A percentile compares a stretch with the other conserved stretches of the same genome.
Conservation (phyloP, 2,329 filamentous ascomycete genomes). For the Keithomyces neogunnii region DNA sequence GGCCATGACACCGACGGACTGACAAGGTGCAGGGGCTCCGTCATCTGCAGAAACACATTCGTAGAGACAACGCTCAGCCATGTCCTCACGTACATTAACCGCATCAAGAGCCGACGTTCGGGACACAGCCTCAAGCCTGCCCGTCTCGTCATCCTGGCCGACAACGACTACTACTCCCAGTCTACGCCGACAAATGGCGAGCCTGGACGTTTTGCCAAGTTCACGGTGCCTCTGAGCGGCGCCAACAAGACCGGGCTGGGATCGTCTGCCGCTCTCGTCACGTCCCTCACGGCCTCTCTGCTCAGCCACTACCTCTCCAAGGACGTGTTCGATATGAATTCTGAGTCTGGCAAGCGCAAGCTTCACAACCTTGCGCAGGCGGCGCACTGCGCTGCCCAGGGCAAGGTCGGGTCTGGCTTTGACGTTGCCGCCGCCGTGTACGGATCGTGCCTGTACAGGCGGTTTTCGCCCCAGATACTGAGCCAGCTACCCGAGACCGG, state of each 20-base stretch:
- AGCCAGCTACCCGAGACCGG: slow-evolving; percentile 58
- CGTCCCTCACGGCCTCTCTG: slow-evolving; percentile 70
- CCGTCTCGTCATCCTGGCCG: slow-evolving; percentile 79
- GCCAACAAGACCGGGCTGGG: slow-evolving; percentile 96
- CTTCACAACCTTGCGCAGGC: slow-evolving; percentile 93
- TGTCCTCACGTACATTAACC: slow-evolving; percentile 70
- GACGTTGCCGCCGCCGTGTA: slow-evolving; percentile 91
- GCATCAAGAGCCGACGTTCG: slow-evolving; percentile 26
- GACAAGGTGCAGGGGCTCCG: slow-evolving; percentile 30
- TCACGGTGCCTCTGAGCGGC: slow-evolving; percentile 63
- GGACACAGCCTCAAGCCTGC: slow-evolving; percentile 53
- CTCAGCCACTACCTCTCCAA: slow-evolving; percentile 64
- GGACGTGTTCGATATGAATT: slow-evolving; percentile 46
- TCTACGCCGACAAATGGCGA: slow-evolving; percentile 21
- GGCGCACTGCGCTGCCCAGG: slow-evolving; percentile 90
- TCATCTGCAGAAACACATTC: slow-evolving; percentile 62
- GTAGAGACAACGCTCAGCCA: slow-evolving; percentile 88
- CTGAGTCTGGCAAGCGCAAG: slow-evolving; percentile 44
- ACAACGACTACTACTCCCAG: slow-evolving; percentile 92
- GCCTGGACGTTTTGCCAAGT: slow-evolving; percentile 60
- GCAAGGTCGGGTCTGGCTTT: slow-evolving; percentile 93
- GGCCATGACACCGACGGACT: neutral
- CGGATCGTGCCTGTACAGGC: slow-evolving; percentile 80
- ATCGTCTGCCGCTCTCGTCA: slow-evolving; percentile 89
- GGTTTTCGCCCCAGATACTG: slow-evolving; percentile 80